These are phyloP conservation scores for Centrapalus pauciflorus DNA, from an alignment of 129 eudicot genomes.

Conservation along the genomic window DNA sequence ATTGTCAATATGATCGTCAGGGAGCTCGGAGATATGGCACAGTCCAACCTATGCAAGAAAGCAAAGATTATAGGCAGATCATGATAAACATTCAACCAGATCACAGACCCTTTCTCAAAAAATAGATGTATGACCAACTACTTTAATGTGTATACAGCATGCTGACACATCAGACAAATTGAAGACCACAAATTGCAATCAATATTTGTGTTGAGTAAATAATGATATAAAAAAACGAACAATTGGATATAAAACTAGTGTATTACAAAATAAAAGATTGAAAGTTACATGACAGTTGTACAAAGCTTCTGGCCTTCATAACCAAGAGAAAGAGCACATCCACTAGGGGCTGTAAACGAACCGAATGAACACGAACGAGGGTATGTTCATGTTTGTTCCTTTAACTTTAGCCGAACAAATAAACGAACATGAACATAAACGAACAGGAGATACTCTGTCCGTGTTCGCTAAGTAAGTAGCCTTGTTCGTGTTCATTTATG, in stretches of 20 bases:
- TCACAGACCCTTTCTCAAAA: background rate
- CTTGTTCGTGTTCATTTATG: no score
- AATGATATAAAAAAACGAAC: background rate
- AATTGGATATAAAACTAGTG: background rate
- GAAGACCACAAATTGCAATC: background rate
- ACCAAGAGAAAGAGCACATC: background rate
- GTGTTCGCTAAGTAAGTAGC: no score
- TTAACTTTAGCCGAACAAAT: no score
- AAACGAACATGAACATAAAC: no score
- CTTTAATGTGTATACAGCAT: background rate
- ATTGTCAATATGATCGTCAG: conserved; percentile 56
- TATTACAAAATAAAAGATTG: background rate
- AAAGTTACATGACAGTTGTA: background rate
- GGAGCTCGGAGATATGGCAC: conserved; percentile 84
- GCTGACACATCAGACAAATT: background rate
- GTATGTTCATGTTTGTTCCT: no score
- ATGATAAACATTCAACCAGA: background rate
- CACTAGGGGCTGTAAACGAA: no score
- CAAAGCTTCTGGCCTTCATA: background rate
- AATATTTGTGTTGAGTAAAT: background rate
- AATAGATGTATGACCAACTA: background rate
- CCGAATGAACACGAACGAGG: no score
- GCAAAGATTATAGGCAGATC: conserved; percentile 2
- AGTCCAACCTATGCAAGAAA: conserved; percentile 60
- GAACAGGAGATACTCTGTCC: no score